Evolutionary conservation across 2,329 filamentous ascomycete genomes (phyloP).

Genomic region (Sphaerulina populicola): DNA sequence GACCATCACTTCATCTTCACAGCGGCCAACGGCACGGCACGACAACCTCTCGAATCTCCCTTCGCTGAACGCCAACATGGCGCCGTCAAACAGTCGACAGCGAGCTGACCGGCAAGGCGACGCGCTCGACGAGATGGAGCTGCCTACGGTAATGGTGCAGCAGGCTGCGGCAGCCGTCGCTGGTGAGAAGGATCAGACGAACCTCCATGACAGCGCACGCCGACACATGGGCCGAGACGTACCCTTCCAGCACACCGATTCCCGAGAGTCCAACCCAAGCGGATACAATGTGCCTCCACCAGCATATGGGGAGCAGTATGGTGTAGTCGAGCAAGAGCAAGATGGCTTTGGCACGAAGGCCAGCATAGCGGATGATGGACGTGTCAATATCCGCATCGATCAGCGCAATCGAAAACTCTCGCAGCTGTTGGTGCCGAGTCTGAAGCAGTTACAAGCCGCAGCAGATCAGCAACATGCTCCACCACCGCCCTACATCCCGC

Average conservation of each 20-base stretch:
- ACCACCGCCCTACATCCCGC: slow-evolving; percentile 62
- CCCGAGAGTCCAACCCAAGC: slow-evolving; percentile 5
- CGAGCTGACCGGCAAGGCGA: background rate
- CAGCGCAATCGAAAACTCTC: slow-evolving; percentile 59
- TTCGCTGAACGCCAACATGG: slow-evolving; percentile 4
- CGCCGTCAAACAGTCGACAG: slow-evolving; percentile 8
- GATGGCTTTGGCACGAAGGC: slow-evolving; percentile 36
- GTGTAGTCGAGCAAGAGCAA: slow-evolving; percentile 33
- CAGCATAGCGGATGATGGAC: slow-evolving; percentile 53
- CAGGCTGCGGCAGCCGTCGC: slow-evolving; percentile 26
- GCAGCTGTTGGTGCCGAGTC: slow-evolving; percentile 57
- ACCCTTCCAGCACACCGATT: slow-evolving; percentile 10
- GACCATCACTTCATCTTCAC: no score
- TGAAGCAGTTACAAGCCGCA: slow-evolving; percentile 49
- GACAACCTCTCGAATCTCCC: background rate
- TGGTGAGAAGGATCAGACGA: slow-evolving; percentile 15
- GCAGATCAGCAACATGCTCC: slow-evolving; percentile 43
- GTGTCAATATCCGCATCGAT: slow-evolving; percentile 71
- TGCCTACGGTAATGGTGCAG: slow-evolving; percentile 24
- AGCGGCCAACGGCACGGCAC: background rate
- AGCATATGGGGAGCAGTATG: slow-evolving; percentile 35
- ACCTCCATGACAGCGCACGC: slow-evolving; percentile 15
- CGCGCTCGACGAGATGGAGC: slow-evolving; percentile 3
- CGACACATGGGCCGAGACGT: slow-evolving; percentile 26
- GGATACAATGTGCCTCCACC: slow-evolving; percentile 32